A percentile compares a stretch with the other conserved stretches of the same genome.
Evolutionary conservation across 768 basidiomycete genomes (phyloP).

Genomic region (Trametes punicea): DNA sequence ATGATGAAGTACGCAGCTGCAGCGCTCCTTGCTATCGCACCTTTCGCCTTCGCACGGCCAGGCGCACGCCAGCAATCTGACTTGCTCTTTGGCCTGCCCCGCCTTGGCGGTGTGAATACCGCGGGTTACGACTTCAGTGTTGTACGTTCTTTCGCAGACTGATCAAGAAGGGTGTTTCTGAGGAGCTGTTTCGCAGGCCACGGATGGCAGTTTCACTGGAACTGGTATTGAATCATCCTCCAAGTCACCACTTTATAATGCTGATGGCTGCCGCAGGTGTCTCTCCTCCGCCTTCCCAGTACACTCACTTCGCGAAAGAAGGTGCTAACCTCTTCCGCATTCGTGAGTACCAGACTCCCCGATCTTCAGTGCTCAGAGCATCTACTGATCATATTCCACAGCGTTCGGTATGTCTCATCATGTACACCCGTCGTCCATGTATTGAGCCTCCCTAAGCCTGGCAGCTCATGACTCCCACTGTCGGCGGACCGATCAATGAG

Average conservation of each 20-base stretch:
- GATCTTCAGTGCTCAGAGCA: background rate
- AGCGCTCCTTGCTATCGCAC: slow-evolving; percentile 22
- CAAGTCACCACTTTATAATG: background rate
- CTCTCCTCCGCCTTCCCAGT: slow-evolving; percentile 42
- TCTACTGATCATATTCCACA: background rate
- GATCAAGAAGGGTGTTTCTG: background rate
- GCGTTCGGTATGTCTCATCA: background rate
- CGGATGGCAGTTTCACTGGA: slow-evolving; percentile 45
- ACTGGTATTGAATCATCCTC: slow-evolving; percentile 13
- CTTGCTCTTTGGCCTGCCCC: slow-evolving; percentile 30
- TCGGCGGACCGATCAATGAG: slow-evolving; percentile 46
- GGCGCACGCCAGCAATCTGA: slow-evolving; percentile 3
- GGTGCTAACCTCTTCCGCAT: slow-evolving; percentile 49
- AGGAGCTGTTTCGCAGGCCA: slow-evolving; percentile 15
- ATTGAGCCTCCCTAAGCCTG: slow-evolving; percentile 36
- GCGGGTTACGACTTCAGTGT: slow-evolving; percentile 47
- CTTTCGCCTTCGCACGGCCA: slow-evolving; percentile 24
- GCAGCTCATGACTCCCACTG: slow-evolving; percentile 48
- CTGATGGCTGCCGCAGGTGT: slow-evolving; percentile 19
- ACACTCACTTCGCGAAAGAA: slow-evolving; percentile 44
- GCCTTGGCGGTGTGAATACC: slow-evolving; percentile 47
- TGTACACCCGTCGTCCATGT: background rate
- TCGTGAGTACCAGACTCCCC: slow-evolving; percentile 27
- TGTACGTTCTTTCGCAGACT: slow-evolving; percentile 24
- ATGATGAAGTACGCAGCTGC: slow-evolving; percentile 24